Base-by-base conservation (phyloP, 1,284 basidiomycete species). In the Meripilus lineatus region DNA sequence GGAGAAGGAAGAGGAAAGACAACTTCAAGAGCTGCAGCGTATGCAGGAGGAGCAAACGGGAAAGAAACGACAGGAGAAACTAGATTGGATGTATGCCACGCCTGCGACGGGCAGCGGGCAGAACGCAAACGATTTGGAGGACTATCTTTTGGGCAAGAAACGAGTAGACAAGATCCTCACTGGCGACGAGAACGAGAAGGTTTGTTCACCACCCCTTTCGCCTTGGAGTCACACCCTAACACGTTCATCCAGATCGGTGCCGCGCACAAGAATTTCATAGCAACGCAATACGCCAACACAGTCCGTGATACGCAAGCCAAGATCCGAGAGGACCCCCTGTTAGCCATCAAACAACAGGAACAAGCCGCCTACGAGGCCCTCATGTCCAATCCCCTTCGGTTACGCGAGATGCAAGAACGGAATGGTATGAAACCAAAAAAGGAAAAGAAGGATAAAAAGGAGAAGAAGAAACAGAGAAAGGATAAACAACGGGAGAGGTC, bases 31-130 rank as follows among this genome's bases (percentile, higher is more conserved):
- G 58, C 79, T 99, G 14, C 95, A 98, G 62, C 80, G 94, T 38
- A 65, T 99, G 38, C 93, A 96, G 62, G 91, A 94, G 59, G 88
- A 89, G 50, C 83, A 93, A 53, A 97, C 95, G 6, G 96, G 96
- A 23, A 92, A 88, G 72, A 96, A 94, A 68, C 75, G 90, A 53
- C 79, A 85, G 39, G 94, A 98, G 64, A 92, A 93, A 60, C 68
- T 99, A 42, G 95, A 99, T 64, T 99, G 96, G 96, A 95, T 99
- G 91, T 99, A 99, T 69, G 75, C 94, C 13, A 96, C 95, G 1
- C 95, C 96, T 2, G 89, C 90, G 0, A 81, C 86, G 4, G 90
- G 88, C 13, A 84, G 75, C 48, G 84, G 72, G 46, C 81, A 89
- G 53, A 95, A 92, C 52, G 68, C 88, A 23, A 92, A 90, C 54